These are phyloP conservation scores for Plenodomus tracheiphilus DNA, from an alignment of 2,329 filamentous ascomycete genomes.

Conservation along the genomic window DNA sequence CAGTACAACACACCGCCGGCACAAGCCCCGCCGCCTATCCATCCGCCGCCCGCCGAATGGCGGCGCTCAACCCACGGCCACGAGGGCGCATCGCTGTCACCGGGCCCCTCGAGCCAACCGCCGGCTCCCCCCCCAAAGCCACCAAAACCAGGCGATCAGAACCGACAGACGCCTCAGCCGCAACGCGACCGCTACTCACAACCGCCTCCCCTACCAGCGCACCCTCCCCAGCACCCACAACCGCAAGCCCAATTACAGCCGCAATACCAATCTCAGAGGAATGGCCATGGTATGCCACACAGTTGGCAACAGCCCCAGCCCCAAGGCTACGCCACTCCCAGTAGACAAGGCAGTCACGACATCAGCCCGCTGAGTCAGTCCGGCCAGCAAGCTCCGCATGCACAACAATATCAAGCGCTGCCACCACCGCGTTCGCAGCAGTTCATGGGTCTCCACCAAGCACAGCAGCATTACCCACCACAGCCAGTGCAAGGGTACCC, in stretches of 20 bases:
- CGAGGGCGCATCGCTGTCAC: constrained; percentile 41
- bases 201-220: constrained; percentile 41
- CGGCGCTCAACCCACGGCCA: constrained; percentile 37
- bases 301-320: no score
- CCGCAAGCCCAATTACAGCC: constrained; percentile 8
- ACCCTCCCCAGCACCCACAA: constrained; percentile 31
- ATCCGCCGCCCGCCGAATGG: constrained; percentile 68
- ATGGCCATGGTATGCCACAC: no score
- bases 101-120: constrained; percentile 28
- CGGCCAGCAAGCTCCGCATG: constrained; percentile 11
- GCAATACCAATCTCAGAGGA: constrained; percentile 24
- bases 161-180: constrained; percentile 25
- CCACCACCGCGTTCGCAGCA: constrained; percentile 14
- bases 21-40: constrained; percentile 53
- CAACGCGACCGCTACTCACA: constrained; percentile 33
- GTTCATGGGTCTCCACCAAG: constrained; percentile 10
- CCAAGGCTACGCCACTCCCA: constrained; percentile 21
- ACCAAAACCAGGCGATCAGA: constrained; percentile 45
- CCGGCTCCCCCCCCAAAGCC: constrained; percentile 53
- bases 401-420: constrained; percentile 19
- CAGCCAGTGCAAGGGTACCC: constrained; percentile 20
- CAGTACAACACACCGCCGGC: constrained; percentile 26
- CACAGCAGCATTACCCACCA: constrained; percentile 16
- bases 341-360: constrained; percentile 27
- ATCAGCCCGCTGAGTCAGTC: constrained; percentile 24